These are phyloP conservation scores for Avena sativa DNA, from an alignment of 176 grass and related monocot species.

Conservation along the genomic window DNA sequence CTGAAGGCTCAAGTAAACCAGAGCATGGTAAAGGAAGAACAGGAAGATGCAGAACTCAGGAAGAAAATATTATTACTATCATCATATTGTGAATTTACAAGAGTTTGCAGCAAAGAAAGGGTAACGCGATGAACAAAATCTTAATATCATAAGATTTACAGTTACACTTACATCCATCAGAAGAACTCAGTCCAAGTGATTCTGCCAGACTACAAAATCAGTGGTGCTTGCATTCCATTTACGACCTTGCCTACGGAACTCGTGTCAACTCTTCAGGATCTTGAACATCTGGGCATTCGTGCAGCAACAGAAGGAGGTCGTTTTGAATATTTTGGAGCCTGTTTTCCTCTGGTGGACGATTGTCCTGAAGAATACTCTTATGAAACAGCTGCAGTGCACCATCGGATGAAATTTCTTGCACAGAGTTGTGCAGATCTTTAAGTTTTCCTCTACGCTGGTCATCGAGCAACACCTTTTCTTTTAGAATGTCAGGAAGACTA, in stretches of 20 bases:
- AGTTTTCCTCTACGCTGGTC: conserved; percentile 44
- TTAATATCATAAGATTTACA: background rate
- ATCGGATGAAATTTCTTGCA: conserved; percentile 50
- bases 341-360: conserved; percentile 35
- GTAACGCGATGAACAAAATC: background rate
- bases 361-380: conserved; percentile 31
- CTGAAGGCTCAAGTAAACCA: background rate
- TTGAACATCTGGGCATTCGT: conserved; percentile 45
- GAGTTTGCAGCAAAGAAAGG: background rate
- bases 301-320: conserved; percentile 40
- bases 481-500: conserved; percentile 40
- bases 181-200: background rate
- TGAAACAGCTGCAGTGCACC: conserved; percentile 51
- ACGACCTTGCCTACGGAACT: conserved; percentile 2
- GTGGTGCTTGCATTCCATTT: background rate
- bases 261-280: conserved; percentile 31
- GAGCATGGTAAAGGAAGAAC: background rate
- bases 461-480: conserved; percentile 48
- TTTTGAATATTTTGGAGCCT: conserved; percentile 35
- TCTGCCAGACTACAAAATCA: background rate
- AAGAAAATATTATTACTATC: background rate
- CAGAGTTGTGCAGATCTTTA: conserved; percentile 37
- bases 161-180: background rate
- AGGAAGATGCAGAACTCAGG: background rate
- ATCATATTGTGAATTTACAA: background rate